Evolutionary conservation across 805 yeast species (phyloP), one percentile per base, ranked within the genome.

Genomic region (Pichia californica): DNA sequence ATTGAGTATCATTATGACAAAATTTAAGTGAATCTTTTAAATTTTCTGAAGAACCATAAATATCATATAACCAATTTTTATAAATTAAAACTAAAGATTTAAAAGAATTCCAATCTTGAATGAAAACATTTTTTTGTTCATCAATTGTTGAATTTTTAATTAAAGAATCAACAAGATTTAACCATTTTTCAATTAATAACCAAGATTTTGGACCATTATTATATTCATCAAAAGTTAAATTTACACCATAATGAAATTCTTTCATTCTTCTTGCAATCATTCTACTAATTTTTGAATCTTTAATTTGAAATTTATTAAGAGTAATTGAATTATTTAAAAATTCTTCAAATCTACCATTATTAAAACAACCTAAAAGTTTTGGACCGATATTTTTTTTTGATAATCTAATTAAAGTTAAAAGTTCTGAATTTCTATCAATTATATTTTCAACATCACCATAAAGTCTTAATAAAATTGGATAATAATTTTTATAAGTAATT

Each of bases 1-100:
- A 91, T 62, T 93, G 99, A 1, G 98, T 84, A 63, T 91, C 99
- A 58, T 93, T 93, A 64, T 93, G 99, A 54, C 96, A 88, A 58
- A 93, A 93, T 13, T 77, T 88, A 48, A 85, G 69, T 42, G 72
- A 68, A 13, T 70, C 66, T 38, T 68, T 63, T 30, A 79, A 61
- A 18, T 59, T 60, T 9, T 61, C 63, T 18, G 42, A 48, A 18
- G 62, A 63, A 21, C 73, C 73, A 53, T 81, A 77, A 47, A 73
- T 66, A 6, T 53, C 53, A 30, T 68, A 70, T 16, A 93, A 63
- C 88, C 89, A 87, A 7, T 68, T 60, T 42, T 71, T 70, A 62
- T 89, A 91, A 38, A 57, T 61, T 2, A 55, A 54, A 7, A 85
- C 63, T n/a, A 69, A 56, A 3, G 54, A 44, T 48, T 73, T 71